phyloP scores from a whole-genome alignment of 148 eudicot genomes.

The Heliamphora exappendiculata region DNA sequence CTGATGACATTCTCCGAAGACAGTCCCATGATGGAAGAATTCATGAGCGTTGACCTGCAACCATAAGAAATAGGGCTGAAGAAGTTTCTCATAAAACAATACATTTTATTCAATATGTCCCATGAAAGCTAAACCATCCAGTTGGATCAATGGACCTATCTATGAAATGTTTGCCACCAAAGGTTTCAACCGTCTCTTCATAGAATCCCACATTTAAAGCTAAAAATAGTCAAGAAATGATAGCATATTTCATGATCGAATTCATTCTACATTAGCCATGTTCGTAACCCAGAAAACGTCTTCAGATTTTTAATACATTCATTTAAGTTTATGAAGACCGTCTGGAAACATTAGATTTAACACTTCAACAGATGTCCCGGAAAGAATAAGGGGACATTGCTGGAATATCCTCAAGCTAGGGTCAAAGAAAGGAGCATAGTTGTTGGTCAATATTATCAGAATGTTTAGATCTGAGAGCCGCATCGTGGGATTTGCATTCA shows the following conservation, averaged over 20 bases:
- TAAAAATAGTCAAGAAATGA: not conserved
- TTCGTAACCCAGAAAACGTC: no score
- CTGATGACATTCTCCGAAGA: conserved; percentile 44
- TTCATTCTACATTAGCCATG: no score
- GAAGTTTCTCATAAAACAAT: not conserved
- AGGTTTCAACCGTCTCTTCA: not conserved
- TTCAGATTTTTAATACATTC: no score
- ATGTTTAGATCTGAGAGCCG: not conserved
- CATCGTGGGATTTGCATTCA: not conserved
- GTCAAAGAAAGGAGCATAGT: not conserved
- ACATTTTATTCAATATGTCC: not conserved
- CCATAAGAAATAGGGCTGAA: not conserved
- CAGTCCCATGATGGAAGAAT: conserved; percentile 30
- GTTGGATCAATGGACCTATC: not conserved
- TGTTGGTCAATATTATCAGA: not conserved
- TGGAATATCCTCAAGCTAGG: no score
- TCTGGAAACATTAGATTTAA: no score
- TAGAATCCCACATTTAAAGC: not conserved
- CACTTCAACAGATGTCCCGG: no score
- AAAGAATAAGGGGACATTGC: no score
- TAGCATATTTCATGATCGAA: not conserved
- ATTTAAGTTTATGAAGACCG: no score
- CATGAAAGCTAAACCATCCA: not conserved
- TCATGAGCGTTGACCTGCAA: conserved; percentile 34
- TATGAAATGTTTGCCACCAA: not conserved